A percentile compares a stretch with the other conserved stretches of the same genome.
phyloP scores from a whole-genome alignment of 768 basidiomycete genomes.

The Mycena haematopus region DNA sequence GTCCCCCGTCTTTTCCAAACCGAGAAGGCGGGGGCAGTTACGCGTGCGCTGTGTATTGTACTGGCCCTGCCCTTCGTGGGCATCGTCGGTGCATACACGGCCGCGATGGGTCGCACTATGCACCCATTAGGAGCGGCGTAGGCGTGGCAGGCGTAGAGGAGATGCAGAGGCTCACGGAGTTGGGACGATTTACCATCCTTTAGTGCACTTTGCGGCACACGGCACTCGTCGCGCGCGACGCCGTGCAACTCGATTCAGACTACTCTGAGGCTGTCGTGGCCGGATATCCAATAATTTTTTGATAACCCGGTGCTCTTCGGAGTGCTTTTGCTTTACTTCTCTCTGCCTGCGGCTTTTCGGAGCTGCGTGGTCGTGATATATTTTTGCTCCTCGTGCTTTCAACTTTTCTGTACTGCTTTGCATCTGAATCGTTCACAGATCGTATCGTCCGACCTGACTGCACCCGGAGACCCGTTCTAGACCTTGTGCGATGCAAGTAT shows the following conservation, averaged over 20 bases:
- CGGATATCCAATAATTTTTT: background rate
- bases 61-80: background rate
- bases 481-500: too few species aligned
- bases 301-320: conserved; percentile 1
- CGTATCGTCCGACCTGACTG: too few species aligned
- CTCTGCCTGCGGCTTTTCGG: background rate
- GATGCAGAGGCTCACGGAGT: background rate
- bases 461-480: too few species aligned
- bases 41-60: background rate
- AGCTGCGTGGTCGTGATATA: too few species aligned
- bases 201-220: background rate
- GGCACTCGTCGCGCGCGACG: background rate
- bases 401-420: too few species aligned
- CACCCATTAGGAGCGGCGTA: background rate
- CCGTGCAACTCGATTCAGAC: conserved; percentile 4
- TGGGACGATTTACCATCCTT: background rate
- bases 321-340: too few species aligned
- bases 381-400: too few species aligned
- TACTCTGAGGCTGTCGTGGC: conserved; percentile 3
- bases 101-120: background rate
- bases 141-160: background rate
- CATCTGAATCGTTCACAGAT: too few species aligned
- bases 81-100: background rate
- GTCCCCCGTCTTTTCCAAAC: background rate
- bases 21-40: background rate